Conservation (phyloP, 768 basidiomycete genomes). For the Postia placenta region DNA sequence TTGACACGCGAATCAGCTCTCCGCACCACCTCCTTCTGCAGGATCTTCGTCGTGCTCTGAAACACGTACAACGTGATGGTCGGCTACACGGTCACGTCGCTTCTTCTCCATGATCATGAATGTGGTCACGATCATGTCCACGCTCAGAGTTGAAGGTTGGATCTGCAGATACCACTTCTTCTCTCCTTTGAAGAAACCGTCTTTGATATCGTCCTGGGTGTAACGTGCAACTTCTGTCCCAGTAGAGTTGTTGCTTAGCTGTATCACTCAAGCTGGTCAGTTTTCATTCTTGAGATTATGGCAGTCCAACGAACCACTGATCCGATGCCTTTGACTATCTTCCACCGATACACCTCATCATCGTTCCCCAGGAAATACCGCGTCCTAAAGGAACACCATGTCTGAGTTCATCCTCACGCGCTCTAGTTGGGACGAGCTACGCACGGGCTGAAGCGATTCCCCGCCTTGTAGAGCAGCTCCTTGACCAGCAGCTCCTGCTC, state of each 20-base stretch:
- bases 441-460: conserved; percentile 36
- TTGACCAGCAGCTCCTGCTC: conserved; percentile 25
- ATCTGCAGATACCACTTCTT: conserved; percentile 40
- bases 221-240: conserved; percentile 39
- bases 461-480: conserved; percentile 37
- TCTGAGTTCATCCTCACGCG: neutral
- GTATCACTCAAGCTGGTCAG: neutral
- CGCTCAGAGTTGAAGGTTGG: conserved; percentile 40
- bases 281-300: neutral
- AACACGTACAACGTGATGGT: conserved; percentile 14
- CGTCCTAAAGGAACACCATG: conserved; percentile 24
- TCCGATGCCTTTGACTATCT: conserved; percentile 31
- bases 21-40: conserved; percentile 18
- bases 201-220: conserved; percentile 25
- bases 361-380: conserved; percentile 47
- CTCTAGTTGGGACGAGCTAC: conserved; percentile 10
- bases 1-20: conserved; percentile 19
- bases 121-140: conserved; percentile 48
- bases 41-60: conserved; percentile 15
- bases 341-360: conserved; percentile 46
- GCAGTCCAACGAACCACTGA: conserved; percentile 31
- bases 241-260: conserved; percentile 35
- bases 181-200: conserved; percentile 44
- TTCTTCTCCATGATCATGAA: conserved; percentile 54
- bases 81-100: conserved; percentile 31